Base-by-base conservation (phyloP, 257 asterid genomes). In the Plantago major region DNA sequence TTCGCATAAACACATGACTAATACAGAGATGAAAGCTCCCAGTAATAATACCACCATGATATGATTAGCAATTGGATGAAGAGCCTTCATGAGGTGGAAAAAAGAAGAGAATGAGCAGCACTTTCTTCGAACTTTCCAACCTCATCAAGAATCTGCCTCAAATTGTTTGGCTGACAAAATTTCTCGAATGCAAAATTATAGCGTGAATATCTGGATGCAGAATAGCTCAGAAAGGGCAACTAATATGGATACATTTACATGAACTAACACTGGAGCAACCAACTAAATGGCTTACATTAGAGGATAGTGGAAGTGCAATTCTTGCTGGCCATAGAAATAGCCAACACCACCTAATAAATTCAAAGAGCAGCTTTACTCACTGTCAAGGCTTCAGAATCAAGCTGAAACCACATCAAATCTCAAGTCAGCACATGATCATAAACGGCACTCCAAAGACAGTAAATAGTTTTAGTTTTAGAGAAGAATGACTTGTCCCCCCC, bases 321-420 rank as follows among this genome's bases (percentile, higher is more conserved):
- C 79, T 87, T 58, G 99, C 71, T 89, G 97, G 55, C 99, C 99
- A 60, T 80, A 93, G 67, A 80, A 93, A 81, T 93, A 89, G 67
- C 96, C 99, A 76, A 93, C 77, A 59, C 99, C 99, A 58, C 99
- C 99, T 78, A 93, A 83, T 85, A 89, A 70, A 79, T 89, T 89
- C 15, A 85, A 5, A 93, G 79, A 70, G 99, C 86, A 67, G 90
- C 94, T 81, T 83, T 87, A 73, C 87, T 90, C 65, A 82, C 91
- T 48, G 75, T 65, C 62, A 76, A 68, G 71, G 95, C 72, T 65
- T 76, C 89, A 69, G 85, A 64, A 66, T 79, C 79, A 62, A 81
- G 86, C 99, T 88, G 90, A 80, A 67, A 73, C 37, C 66, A 71
- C 64, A 70, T 60, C 19, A 62, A 62, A 64, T 45, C 50, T 61